A percentile compares a stretch with the other conserved stretches of the same genome.
phyloP scores from a whole-genome alignment of 2,329 filamentous ascomycete genomes.

The Hypoxylon sp. region DNA sequence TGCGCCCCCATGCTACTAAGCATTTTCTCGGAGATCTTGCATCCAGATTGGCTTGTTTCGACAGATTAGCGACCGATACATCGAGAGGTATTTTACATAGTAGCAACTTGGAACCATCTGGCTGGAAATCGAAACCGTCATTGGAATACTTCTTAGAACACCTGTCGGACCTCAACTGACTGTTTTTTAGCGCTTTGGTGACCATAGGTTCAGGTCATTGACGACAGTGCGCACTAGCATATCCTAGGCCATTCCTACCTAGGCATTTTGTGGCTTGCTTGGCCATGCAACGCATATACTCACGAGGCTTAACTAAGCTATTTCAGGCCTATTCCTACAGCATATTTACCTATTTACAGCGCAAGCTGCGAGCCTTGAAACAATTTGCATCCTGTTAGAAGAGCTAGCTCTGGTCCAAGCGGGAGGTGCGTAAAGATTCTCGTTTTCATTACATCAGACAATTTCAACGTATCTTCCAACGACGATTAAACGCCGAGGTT shows the following conservation, averaged over 20 bases:
- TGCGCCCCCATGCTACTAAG: conserved; percentile 44
- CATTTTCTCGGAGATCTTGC: conserved; percentile 45
- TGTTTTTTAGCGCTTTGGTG: not conserved
- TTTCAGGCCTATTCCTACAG: not conserved
- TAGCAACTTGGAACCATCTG: conserved; percentile 28
- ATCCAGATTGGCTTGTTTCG: conserved; percentile 45
- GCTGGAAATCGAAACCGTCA: conserved; percentile 19
- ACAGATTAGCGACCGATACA: conserved; percentile 46
- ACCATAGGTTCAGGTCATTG: not conserved
- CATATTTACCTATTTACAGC: not conserved
- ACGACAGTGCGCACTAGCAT: not conserved
- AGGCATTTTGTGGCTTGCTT: not conserved
- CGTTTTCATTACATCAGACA: not conserved
- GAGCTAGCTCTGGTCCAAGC: not conserved
- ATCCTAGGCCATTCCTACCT: not conserved
- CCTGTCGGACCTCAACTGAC: not conserved
- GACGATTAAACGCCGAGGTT: not conserved
- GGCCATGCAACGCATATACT: not conserved
- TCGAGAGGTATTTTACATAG: conserved; percentile 25
- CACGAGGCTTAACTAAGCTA: not conserved
- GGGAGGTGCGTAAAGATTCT: not conserved
- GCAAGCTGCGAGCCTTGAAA: not conserved
- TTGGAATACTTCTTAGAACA: conserved; percentile 4
- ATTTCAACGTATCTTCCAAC: not conserved
- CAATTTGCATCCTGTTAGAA: not conserved